phyloP scores from a whole-genome alignment of 169 alveolate genomes.

The Plasmodium relictum region DNA sequence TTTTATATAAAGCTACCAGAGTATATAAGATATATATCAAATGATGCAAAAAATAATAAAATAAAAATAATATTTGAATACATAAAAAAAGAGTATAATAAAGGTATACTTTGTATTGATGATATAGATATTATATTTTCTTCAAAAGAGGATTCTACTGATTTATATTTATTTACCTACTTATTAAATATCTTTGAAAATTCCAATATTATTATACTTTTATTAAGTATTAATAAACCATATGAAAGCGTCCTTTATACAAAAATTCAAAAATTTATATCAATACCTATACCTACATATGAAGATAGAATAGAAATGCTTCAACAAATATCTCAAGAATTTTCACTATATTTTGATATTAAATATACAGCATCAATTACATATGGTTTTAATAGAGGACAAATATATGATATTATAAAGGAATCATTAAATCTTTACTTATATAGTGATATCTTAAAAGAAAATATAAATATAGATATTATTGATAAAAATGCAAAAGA shows the following conservation, averaged over 20 bases:
- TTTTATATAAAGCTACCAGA: conserved; percentile 85
- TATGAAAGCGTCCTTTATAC: conserved; percentile 52
- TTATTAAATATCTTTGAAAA: conserved; percentile 57
- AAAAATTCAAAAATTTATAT: conserved; percentile 59
- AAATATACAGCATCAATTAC: conserved; percentile 49
- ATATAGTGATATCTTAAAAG: conserved; percentile 13
- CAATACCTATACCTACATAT: conserved; percentile 69
- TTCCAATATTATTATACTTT: conserved; percentile 38
- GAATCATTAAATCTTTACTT: conserved; percentile 37
- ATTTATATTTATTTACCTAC: conserved; percentile 60
- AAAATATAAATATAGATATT: not conserved
- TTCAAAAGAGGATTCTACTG: conserved; percentile 56
- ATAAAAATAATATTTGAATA: conserved; percentile 54
- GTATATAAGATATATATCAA: conserved; percentile 41
- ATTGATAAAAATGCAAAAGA: not conserved
- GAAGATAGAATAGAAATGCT: conserved; percentile 65
- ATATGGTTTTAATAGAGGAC: conserved; percentile 67
- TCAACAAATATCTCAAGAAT: conserved; percentile 18
- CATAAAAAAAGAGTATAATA: conserved; percentile 60
- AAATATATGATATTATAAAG: conserved; percentile 38
- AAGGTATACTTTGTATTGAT: conserved; percentile 60
- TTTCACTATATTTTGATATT: conserved; percentile 22
- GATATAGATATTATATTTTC: conserved; percentile 64
- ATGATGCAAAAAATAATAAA: conserved; percentile 68
- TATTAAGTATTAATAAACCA: conserved; percentile 67